Evolutionary conservation across 495 filamentous ascomycete genomes (phyloP), one percentile per base, ranked within the genome.

Genomic region (Aspergillus cavernicola): DNA sequence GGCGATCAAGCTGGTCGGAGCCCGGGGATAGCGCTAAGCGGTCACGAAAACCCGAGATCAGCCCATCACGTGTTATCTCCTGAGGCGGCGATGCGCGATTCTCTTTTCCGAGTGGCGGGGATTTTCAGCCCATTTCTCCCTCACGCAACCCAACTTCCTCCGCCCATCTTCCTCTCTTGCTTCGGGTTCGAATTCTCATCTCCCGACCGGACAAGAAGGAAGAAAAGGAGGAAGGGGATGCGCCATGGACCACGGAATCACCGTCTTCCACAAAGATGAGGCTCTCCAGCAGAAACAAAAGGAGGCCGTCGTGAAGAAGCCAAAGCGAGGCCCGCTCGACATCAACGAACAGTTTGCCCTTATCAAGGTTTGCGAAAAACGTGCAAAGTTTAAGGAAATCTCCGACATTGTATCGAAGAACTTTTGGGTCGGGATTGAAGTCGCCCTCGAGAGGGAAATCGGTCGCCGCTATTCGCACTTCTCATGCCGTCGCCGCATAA

Each of bases 401-500:
- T 55, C 48, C 15, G 33, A 55, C 19, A 46, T 57, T 52, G 50
- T 15, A 19, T n/a, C 18, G 0, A 61, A 56, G 18, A 51, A 55
- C n/a, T 61, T 60, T 32, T 66, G 63, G 63, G 35, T 57, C 45
- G 35, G 38, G 4, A 57, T 63, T 11, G 50, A 61, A 13, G 23
- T 43, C 1, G 32, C 41, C 10, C 43, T 66, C 6, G 36, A 53
- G 7, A 20, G 26, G 16, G 28, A 37, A 26, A 61, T 57, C 29
- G 58, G 56, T 20, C 60, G 60, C 28, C 37, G 46, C 19, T 66
- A 66, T 24, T 61, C 60, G 0, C 60, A 59, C 58, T 52, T 53
- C 19, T 63, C 60, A 9, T 66, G 63, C 37, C 58, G 58, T 3
- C 58, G 58, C 18, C 60, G 60, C n/a, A 61, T 66, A 16, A 26